phyloP scores from a whole-genome alignment of 352 stramenopile species.

The Phytophthora colocasiae region DNA sequence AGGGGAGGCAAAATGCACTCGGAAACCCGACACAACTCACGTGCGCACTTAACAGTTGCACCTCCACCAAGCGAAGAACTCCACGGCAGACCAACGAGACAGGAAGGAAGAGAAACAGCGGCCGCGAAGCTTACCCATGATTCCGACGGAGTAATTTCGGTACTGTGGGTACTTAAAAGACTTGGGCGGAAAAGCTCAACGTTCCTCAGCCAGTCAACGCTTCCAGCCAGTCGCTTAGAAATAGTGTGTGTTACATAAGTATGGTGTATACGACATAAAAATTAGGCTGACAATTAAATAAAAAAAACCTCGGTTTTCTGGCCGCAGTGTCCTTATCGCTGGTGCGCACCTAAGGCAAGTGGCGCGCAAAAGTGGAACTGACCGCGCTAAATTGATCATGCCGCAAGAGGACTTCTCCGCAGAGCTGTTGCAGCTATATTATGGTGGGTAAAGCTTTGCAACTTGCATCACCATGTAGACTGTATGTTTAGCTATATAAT shows the following conservation, averaged over 20 bases:
- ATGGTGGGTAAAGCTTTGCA: conserved; percentile 49
- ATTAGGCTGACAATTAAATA: neutral
- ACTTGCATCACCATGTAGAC: neutral
- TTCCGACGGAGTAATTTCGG: conserved; percentile 89
- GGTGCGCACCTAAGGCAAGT: too few relatives aligned
- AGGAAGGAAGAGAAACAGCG: conserved; percentile 7
- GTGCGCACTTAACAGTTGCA: conserved; percentile 36
- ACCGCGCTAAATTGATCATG: conserved; percentile 37
- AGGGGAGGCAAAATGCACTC: conserved; percentile 34
- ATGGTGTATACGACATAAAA: too few relatives aligned
- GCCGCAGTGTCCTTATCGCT: too few relatives aligned
- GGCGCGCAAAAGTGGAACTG: conserved; percentile 11
- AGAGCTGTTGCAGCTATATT: conserved; percentile 89
- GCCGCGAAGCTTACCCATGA: conserved; percentile 82
- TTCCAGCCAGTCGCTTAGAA: neutral
- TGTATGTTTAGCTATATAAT: neutral
- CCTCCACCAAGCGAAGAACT: conserved; percentile 46
- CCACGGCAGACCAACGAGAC: conserved; percentile 26
- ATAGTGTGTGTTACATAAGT: neutral
- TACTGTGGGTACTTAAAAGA: conserved; percentile 41
- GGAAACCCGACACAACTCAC: conserved; percentile 28
- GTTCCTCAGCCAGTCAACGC: conserved; percentile 46
- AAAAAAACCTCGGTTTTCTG: too few relatives aligned
- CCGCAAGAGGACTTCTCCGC: conserved; percentile 81
- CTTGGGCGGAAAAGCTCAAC: conserved; percentile 13